Evolutionary conservation across 306 rosid genomes (phyloP).

Genomic region (Cucurbita ficifolia): DNA sequence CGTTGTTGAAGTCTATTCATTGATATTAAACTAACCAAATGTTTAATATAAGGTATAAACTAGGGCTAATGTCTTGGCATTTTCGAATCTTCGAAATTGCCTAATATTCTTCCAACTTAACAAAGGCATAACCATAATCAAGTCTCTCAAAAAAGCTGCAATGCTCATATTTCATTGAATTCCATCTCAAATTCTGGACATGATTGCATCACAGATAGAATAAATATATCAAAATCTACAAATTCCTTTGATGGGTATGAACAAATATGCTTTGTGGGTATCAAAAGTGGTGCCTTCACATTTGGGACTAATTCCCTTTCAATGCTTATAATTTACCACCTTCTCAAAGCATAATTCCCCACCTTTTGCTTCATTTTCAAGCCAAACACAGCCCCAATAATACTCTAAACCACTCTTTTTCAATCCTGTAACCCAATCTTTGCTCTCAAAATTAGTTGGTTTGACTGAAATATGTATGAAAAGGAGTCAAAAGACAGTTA

Average conservation of each 20-base stretch:
- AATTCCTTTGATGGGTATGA: slow-evolving; percentile 5
- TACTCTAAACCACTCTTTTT: neutral
- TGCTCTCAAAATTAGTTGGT: neutral
- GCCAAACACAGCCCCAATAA: slow-evolving; percentile 8
- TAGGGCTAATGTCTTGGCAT: neutral
- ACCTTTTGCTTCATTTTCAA: slow-evolving; percentile 11
- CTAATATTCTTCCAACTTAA: neutral
- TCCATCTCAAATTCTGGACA: neutral
- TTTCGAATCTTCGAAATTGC: neutral
- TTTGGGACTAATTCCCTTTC: slow-evolving; percentile 8
- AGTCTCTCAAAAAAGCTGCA: neutral
- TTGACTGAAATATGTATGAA: neutral
- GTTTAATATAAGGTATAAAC: neutral
- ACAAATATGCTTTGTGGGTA: slow-evolving; percentile 7
- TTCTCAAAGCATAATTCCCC: slow-evolving; percentile 9
- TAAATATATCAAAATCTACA: neutral
- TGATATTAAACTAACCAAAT: neutral
- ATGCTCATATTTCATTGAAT: neutral
- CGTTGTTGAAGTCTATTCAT: no score
- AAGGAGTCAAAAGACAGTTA: neutral
- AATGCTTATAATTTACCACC: slow-evolving; percentile 2
- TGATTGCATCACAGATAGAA: neutral
- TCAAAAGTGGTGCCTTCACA: slow-evolving; percentile 5
- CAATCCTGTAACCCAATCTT: neutral
- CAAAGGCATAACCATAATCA: neutral